Base-by-base conservation (phyloP, 1,284 basidiomycete genomes). In the Peniophora sp. region DNA sequence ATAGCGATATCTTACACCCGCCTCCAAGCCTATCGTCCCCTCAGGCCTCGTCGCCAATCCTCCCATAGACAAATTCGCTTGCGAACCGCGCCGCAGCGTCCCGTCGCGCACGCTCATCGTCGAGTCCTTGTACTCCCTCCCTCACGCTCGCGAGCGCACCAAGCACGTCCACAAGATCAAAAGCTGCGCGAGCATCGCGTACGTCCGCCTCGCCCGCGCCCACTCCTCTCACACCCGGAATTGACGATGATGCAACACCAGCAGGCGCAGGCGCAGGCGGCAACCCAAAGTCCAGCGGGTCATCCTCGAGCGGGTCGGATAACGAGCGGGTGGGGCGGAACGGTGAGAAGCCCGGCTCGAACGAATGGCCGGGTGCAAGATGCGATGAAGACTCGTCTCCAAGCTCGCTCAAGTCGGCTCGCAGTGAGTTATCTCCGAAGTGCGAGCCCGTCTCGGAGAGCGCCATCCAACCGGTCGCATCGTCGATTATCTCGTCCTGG, bases 21-120 rank as follows among this genome's bases (percentile, higher is more conserved):
- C 12, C 27, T 5, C 12, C 5, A 12, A 32, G 27, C 12, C 12
- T 32, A 32, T 32, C 27, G 27, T 32, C 27, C 12, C 12, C 5
- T 20, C 19, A 41, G 8, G 38, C 16, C 38, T 60, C 58, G 43
- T 60, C 62, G 24, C 57, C 62, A 59, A 78, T 76, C 45, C 87
- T 64, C 2, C 83, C 84, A 64, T 85, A 84, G 6, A 85, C 86
- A 50, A 90, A 66, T 1, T 84, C 83, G 2, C 89, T 69, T 20
- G 88, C 85, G 19, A 87, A 83, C 46, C 73, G 71, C 6, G 88
- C 88, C 0, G 88, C 86, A 25, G 82, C 78, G 58, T 69, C 77
- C 58, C 82, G 70, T 55, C 81, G 73, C 65, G 83, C 82, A 16
- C 69, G 72, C 57, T 83, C 78, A 58, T 84, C 73, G 2, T 71